phyloP scores from a whole-genome alignment of 108 stramenopile species.

The Pseudonitzschia multistriata region DNA sequence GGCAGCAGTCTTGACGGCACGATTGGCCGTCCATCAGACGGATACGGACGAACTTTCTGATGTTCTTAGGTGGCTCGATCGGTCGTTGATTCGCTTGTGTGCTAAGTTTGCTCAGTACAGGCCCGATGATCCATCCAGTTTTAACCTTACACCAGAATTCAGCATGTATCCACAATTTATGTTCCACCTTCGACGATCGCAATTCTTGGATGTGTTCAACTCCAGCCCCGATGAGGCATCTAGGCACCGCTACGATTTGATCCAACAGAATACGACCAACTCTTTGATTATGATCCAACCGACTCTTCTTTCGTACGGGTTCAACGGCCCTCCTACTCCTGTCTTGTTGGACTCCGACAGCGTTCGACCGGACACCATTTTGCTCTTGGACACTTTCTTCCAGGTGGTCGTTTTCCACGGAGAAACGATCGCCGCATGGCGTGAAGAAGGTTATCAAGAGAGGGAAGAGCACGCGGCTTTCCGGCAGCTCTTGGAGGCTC shows the following conservation, averaged over 20 bases:
- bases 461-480: conserved; percentile 96
- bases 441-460: conserved; percentile 96
- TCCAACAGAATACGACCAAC: conserved; percentile 91
- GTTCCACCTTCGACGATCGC: conserved; percentile 93
- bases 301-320: conserved; percentile 94
- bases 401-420: conserved; percentile 99
- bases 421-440: conserved; percentile 99
- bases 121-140: conserved; percentile 91
- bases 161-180: conserved; percentile 98
- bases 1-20: conserved; percentile 95
- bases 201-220: conserved; percentile 97
- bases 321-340: conserved; percentile 93
- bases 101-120: conserved; percentile 96
- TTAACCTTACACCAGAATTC: conserved; percentile 94
- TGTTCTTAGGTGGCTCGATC: conserved; percentile 98
- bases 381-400: conserved; percentile 99
- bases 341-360: conserved; percentile 93
- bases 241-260: conserved; percentile 93
- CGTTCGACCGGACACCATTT: conserved; percentile 95
- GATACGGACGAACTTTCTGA: conserved; percentile 95
- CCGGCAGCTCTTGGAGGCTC: conserved; percentile 89
- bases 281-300: conserved; percentile 99
- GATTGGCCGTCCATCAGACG: conserved; percentile 92
- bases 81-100: conserved; percentile 95
- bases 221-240: conserved; percentile 97